Evolutionary conservation across 2,329 filamentous ascomycete species (phyloP).

Genomic region (Penicillium oxalicum): DNA sequence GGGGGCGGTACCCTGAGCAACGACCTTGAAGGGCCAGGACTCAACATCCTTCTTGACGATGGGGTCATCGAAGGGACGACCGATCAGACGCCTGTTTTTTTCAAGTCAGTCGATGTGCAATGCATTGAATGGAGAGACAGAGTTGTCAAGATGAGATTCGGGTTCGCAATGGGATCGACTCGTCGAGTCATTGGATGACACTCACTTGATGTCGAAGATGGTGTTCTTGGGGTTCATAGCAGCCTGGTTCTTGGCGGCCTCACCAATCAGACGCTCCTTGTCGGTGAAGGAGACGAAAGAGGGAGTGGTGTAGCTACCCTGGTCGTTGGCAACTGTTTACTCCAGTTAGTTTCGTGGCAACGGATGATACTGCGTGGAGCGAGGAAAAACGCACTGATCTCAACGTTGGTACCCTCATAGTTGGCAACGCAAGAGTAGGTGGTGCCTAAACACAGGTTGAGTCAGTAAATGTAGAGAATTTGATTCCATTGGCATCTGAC

Average conservation of each 20-base stretch:
- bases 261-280: slow-evolving; percentile 97
- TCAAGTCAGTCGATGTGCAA: slow-evolving; percentile 3
- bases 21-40: slow-evolving; percentile 98
- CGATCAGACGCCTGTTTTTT: slow-evolving; percentile 78
- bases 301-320: slow-evolving; percentile 97
- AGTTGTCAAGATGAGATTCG: background rate
- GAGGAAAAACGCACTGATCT: slow-evolving; percentile 67
- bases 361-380: background rate
- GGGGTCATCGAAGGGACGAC: slow-evolving; percentile 88
- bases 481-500: slow-evolving; percentile 32
- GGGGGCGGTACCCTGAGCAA: slow-evolving; percentile 82
- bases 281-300: slow-evolving; percentile 99
- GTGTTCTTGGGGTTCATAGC: slow-evolving; percentile 99
- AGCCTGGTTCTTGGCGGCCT: slow-evolving; percentile 99
- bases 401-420: slow-evolving; percentile 98
- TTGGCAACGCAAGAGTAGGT: slow-evolving; percentile 99
- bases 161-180: background rate
- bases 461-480: slow-evolving; percentile 14
- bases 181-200: slow-evolving; percentile 16
- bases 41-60: slow-evolving; percentile 98
- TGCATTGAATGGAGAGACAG: background rate
- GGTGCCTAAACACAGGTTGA: slow-evolving; percentile 59
- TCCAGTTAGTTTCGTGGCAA: slow-evolving; percentile 9
- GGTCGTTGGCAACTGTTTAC: slow-evolving; percentile 82
- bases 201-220: slow-evolving; percentile 98